Percentiles rank a stretch among this genome's conserved stretches.
Conservation (phyloP, 2,329 filamentous ascomycete genomes). For the Tympanopsis confertula region DNA sequence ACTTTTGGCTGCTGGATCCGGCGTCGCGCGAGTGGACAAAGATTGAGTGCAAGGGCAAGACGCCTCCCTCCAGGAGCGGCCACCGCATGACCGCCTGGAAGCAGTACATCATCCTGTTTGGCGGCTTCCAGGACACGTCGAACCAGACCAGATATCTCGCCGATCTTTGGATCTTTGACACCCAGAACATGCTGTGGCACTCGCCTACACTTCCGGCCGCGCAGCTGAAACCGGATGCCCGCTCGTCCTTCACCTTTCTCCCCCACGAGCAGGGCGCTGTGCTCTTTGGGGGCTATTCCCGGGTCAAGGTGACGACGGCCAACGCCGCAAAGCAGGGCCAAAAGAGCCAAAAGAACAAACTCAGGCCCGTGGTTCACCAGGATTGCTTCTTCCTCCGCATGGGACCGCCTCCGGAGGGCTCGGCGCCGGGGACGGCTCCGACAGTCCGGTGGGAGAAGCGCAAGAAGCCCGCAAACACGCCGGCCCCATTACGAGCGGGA, state of each 20-base stretch:
- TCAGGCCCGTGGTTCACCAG: conserved; percentile 83
- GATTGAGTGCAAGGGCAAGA: conserved; percentile 66
- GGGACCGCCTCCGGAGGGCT: conserved; percentile 57
- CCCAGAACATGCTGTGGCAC: conserved; percentile 74
- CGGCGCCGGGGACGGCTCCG: conserved; percentile 53
- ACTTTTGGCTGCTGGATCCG: conserved; percentile 90
- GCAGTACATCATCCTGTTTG: conserved; percentile 90
- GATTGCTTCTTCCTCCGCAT: conserved; percentile 90
- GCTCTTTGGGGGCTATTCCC: conserved; percentile 84
- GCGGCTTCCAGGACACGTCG: conserved; percentile 93
- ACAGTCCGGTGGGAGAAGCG: conserved; percentile 80
- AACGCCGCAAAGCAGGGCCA: conserved; percentile 54
- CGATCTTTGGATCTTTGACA: conserved; percentile 94
- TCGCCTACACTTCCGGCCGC: conserved; percentile 64
- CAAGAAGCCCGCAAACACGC: conserved; percentile 82
- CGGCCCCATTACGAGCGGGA: conserved; percentile 72
- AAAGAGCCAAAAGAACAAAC: conserved; percentile 55
- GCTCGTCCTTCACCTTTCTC: conserved; percentile 83
- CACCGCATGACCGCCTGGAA: conserved; percentile 96
- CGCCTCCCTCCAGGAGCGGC: conserved; percentile 75
- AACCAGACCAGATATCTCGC: conserved; percentile 88
- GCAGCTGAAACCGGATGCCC: conserved; percentile 76
- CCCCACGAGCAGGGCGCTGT: conserved; percentile 85
- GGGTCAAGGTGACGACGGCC: conserved; percentile 62
- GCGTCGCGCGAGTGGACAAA: conserved; percentile 78